Base-by-base conservation (phyloP, 257 asterid species). In the Solanum medicagineum region DNA sequence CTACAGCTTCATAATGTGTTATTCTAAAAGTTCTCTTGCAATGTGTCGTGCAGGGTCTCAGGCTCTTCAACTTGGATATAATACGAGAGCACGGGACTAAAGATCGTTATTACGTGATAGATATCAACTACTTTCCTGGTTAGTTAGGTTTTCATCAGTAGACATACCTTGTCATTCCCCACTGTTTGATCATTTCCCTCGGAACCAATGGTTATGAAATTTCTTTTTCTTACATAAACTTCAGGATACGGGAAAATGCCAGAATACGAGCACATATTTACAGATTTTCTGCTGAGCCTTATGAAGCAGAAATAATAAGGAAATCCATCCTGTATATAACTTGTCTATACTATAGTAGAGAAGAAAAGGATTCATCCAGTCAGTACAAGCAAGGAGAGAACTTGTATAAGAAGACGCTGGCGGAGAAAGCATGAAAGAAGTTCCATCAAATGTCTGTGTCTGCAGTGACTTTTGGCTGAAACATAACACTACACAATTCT, bases 61-160 rank as follows among this genome's bases (percentile, higher is more conserved):
- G 93, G 84, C 93, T 96, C 79, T 96, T 96, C 90, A 96, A 96
- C 94, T 87, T 96, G 88, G 99, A 96, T 85, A 91, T 96, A 26
- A 95, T 96, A 65, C 89, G 99, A 83, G 99, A 96, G 85, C 96
- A 90, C 81, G 99, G 98, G 83, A 91, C 96, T 2, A 90, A 73
- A 59, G 98, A 93, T 90, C 84, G 85, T 70, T 96, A 92, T 81
- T 96, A 94, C 53, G 99, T 96, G 42, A 96, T 96, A 85, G 98
- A 96, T 83, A 96, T 96, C 70, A 96, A 96, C 91, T 96, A 94
- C 88, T 96, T 96, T 73, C 99, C 99, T 83, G 99, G 99, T 94
- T 91, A 85, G 88, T 45, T 79, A 6, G 0, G 59, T 45, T 19
- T 9, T 26, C 62, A 51, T 51, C 45, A 24, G 15, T 26, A 10